Base-by-base conservation (phyloP, 2,329 filamentous ascomycete species). In the Apiospora phragmitis region DNA sequence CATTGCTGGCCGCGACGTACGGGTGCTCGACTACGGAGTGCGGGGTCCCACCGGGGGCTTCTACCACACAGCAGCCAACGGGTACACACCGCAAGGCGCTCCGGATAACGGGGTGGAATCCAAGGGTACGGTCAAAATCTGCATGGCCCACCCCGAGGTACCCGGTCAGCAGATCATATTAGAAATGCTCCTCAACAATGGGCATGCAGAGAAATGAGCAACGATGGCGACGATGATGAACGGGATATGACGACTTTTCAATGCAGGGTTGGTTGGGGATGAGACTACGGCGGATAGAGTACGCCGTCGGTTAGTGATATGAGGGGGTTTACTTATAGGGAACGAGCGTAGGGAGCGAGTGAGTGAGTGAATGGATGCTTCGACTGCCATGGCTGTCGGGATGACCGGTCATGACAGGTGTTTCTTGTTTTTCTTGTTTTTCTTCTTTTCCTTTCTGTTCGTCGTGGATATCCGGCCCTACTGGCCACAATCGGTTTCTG, bases 171-270 rank as follows among this genome's bases (percentile, higher is more conserved):
- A 98, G 84, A 91, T 99, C 74, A 91, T 99, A 73, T 85, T 98
- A 73, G 96, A 99, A 84, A 87, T 99, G 87, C 84, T 97, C 74
- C 88, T 98, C 75, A 98, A 98, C 80, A 93, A 97, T 77, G 95
- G 94, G 7, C 92, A 95, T 74, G 80, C 81, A 69, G 87, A 90
- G 79, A 85, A 85, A 76, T 78, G 70, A 81, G 75, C 71, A 49
- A 70, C 38, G 68, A 69, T 24, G 67, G 49, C 29, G 32, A 68
- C 29, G 18, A 62, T 12, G 55, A 62, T n/a, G 55, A 38, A 62
- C 18, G 21, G 32, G 18, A 38, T n/a, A 38, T n/a, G 32, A 62
- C 32, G 55, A 29, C 18, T 62, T 38, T 18, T 55, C 49, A 32
- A 32, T 55, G 26, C 49, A 32, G 26, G 49, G 26, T 55, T 29